phyloP scores from a whole-genome alignment of 2,329 filamentous ascomycete species.

The Tolypocladium tropicale region DNA sequence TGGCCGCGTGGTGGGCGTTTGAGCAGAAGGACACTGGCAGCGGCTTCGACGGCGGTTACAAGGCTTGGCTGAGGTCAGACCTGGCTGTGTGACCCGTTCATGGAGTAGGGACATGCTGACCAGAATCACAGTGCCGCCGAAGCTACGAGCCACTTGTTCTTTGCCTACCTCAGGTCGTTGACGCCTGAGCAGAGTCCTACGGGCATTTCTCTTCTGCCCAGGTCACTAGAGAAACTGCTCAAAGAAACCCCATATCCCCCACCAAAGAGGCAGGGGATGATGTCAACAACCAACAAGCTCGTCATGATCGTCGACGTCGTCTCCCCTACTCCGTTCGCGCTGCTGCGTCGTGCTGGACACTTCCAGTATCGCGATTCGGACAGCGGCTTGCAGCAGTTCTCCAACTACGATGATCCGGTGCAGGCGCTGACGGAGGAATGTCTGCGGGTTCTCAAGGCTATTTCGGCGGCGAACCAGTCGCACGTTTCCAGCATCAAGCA shows the following conservation, averaged over 20 bases:
- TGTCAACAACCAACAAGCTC: conserved; percentile 75
- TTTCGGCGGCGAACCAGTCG: conserved; percentile 82
- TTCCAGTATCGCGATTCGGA: conserved; percentile 94
- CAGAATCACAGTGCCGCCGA: conserved; percentile 64
- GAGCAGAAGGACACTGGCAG: conserved; percentile 78
- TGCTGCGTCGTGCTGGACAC: conserved; percentile 82
- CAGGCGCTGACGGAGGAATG: conserved; percentile 88
- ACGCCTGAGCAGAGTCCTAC: conserved; percentile 69
- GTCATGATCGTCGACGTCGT: conserved; percentile 96
- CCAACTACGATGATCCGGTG: conserved; percentile 81
- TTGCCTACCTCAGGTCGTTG: conserved; percentile 86
- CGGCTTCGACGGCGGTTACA: conserved; percentile 92
- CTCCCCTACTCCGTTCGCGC: conserved; percentile 85
- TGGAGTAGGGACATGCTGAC: conserved; percentile 3
- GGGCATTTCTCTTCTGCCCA: conserved; percentile 76
- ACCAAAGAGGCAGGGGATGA: conserved; percentile 63
- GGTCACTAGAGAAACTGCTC: conserved; percentile 82
- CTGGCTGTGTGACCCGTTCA: not conserved
- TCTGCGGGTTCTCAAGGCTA: conserved; percentile 76
- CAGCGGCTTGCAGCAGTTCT: conserved; percentile 71
- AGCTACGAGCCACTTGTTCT: conserved; percentile 94
- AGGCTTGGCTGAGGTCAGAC: conserved; percentile 70
- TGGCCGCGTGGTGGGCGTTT: conserved; percentile 98
- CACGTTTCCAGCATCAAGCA: conserved; percentile 60
- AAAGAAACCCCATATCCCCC: conserved; percentile 94